Conservation (phyloP, 495 filamentous ascomycete species). For the Aspergillus indologenus region DNA sequence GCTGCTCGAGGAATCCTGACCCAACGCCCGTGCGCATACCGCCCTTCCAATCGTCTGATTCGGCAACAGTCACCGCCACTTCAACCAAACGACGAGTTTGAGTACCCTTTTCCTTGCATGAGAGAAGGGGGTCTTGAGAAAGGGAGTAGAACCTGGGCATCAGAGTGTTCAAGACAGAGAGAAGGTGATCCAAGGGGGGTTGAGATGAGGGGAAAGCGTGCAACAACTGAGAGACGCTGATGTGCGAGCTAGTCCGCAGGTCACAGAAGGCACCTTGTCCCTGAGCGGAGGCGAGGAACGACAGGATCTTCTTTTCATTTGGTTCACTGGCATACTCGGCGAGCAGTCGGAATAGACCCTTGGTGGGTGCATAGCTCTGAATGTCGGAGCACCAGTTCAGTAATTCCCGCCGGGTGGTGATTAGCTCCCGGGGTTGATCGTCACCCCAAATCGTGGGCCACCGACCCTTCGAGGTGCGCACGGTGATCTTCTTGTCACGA, state of each 20-base stretch:
- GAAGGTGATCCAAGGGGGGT: slow-evolving; percentile 75
- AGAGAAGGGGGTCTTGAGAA: slow-evolving; percentile 90
- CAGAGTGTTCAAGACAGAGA: slow-evolving; percentile 76
- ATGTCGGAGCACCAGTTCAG: slow-evolving; percentile 94
- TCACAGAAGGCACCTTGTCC: slow-evolving; percentile 94
- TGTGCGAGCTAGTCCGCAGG: slow-evolving; percentile 82
- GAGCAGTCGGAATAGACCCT: slow-evolving; percentile 78
- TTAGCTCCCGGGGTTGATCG: slow-evolving; percentile 75
- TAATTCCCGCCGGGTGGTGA: slow-evolving; percentile 85
- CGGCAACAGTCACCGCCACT: slow-evolving; percentile 91
- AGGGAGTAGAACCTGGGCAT: slow-evolving; percentile 99
- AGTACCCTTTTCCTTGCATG: slow-evolving; percentile 61
- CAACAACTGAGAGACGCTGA: slow-evolving; percentile 80
- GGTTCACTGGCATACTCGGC: slow-evolving; percentile 78
- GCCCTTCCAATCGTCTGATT: slow-evolving; percentile 73
- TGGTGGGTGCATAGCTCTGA: slow-evolving; percentile 87
- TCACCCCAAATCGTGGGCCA: slow-evolving; percentile 99
- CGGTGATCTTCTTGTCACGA: slow-evolving; percentile 73
- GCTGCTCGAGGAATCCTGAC: slow-evolving; percentile 81
- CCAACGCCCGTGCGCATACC: slow-evolving; percentile 67
- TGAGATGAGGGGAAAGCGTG: slow-evolving; percentile 88
- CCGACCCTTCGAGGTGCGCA: slow-evolving; percentile 74
- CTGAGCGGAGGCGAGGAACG: slow-evolving; percentile 82
- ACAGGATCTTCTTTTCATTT: slow-evolving; percentile 82
- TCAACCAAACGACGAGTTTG: slow-evolving; percentile 82